A percentile compares a stretch with the other conserved stretches of the same genome.
phyloP scores from a whole-genome alignment of 129 eudicot genomes.

The Artemisia argyi region DNA sequence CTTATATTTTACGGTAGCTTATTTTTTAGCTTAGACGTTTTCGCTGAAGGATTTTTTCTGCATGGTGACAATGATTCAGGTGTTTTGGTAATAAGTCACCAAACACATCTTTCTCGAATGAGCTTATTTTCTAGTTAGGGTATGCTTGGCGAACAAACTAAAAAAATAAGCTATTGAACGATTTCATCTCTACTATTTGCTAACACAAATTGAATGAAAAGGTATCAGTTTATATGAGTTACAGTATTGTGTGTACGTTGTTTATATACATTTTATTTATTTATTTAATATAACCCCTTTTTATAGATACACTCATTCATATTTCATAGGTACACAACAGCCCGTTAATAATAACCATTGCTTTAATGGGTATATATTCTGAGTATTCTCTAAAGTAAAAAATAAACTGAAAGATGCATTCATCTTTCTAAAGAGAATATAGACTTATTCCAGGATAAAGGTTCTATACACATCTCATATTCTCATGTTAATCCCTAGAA shows the following conservation, averaged over 20 bases:
- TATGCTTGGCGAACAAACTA: too few species aligned
- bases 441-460: slow-evolving; percentile 11
- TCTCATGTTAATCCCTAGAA: slow-evolving; percentile 9
- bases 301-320: not conserved
- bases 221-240: too few species aligned
- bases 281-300: not conserved
- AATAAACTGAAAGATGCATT: slow-evolving; percentile 14
- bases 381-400: not conserved
- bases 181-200: too few species aligned
- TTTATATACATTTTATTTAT: too few species aligned
- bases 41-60: too few species aligned
- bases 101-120: not conserved
- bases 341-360: slow-evolving; percentile 25
- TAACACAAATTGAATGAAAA: not conserved
- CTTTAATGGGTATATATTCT: slow-evolving; percentile 39
- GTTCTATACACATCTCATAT: slow-evolving; percentile 11
- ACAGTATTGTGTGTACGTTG: not conserved
- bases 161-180: too few species aligned
- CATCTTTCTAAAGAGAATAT: slow-evolving; percentile 23
- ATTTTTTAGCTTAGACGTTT: too few species aligned
- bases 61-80: too few species aligned
- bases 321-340: not conserved
- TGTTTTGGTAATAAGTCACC: not conserved
- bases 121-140: too few species aligned
- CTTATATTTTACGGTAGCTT: too few species aligned